Evolutionary conservation across 2,329 filamentous ascomycete species (phyloP).

Genomic region (Helicocarpus griseus): DNA sequence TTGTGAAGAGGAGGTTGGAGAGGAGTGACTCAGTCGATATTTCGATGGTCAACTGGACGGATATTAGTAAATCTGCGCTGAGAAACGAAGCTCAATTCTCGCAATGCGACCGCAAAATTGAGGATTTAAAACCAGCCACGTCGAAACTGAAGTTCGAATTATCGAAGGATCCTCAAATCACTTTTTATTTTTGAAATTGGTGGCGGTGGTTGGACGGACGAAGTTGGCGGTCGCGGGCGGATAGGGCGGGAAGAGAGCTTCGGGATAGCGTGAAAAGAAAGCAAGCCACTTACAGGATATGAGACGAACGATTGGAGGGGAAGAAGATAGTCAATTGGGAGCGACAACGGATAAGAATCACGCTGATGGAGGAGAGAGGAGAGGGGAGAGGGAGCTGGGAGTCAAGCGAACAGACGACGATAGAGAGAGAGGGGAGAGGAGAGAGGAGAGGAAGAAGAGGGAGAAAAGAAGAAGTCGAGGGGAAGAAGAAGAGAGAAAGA

Average conservation of each 20-base stretch:
- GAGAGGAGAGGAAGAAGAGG: background rate
- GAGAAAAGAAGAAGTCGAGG: background rate
- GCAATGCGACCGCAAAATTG: background rate
- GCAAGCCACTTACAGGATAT: background rate
- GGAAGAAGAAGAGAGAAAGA: background rate
- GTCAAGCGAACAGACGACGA: background rate
- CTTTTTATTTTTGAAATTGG: background rate
- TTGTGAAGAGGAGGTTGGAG: background rate
- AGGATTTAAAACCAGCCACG: background rate
- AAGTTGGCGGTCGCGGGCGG: background rate
- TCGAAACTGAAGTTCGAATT: background rate
- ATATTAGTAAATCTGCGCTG: background rate
- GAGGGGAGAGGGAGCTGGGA: background rate
- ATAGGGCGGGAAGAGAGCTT: background rate
- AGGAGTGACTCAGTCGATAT: background rate
- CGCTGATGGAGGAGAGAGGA: background rate
- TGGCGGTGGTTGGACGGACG: background rate
- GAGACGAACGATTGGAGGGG: background rate
- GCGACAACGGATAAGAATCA: background rate
- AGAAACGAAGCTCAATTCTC: background rate
- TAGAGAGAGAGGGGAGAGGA: background rate
- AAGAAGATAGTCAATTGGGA: background rate
- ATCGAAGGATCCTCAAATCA: background rate
- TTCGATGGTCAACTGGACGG: background rate
- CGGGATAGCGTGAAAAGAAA: background rate